Base-by-base conservation (phyloP, 441 rosid genomes). In the Syzygium syzygioides region DNA sequence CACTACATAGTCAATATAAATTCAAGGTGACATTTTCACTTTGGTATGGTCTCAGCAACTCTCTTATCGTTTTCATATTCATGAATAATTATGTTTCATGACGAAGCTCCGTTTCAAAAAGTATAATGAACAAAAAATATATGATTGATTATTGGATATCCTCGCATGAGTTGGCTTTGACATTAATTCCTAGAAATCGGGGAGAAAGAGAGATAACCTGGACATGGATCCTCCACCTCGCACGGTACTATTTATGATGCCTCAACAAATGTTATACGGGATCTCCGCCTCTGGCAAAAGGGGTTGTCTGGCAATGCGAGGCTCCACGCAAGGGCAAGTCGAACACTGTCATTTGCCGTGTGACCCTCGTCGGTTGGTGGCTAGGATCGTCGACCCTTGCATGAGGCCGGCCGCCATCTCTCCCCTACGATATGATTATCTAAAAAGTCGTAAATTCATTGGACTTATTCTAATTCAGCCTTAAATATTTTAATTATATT, bases 261-360 rank as follows among this genome's bases (percentile, higher is more conserved):
- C 79, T 68, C 25, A 9, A 9, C 34, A 34, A 66, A 66, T 66
- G 25, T 23, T 23, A 66, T 4, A 18, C 9, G 41, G 20, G 19
- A 66, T 30, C 37, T 32, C 13, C 9, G 1, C 76, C 25, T 32
- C 25, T 2, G 2, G 25, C 76, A 66, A 30, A 0, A 5, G 71
- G 17, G 76, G 23, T 34, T 0, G 13, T 17, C 0, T 8, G 23
- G 76, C 76, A 66, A 0, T 2, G 23, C 41, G 19, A 0, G 14
- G 14, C 26, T 68, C 52, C 26, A 37, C 2, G 28, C 7, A 71
- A 10, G 28, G 3, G 17, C n/a, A 37, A 68, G 9, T 37, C 50
- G 6, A 13, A 14, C 80, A 34, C 2, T 5, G 1, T 11, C 28
- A 12, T 71, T 11, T 17, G 28, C 80, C 4, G 3, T 37, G 34